Conservation (phyloP, 352 stramenopile genomes). For the Globisporangium orthogonon region DNA sequence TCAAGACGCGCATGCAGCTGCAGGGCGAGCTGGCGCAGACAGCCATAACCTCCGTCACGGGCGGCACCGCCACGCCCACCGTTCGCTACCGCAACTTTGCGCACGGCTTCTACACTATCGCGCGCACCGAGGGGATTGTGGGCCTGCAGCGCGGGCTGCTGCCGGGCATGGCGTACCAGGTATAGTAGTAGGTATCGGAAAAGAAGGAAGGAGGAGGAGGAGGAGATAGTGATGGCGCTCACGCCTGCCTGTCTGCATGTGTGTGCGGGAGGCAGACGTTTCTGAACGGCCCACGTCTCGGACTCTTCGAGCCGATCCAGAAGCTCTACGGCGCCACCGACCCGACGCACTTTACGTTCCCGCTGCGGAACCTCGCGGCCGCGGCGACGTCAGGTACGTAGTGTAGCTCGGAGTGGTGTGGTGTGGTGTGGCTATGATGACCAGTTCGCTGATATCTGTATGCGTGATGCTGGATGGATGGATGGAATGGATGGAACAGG, state of each 20-base stretch:
- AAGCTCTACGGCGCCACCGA: constrained; percentile 76
- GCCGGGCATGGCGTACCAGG: constrained; percentile 77
- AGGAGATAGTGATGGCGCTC: background rate
- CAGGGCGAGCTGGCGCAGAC: constrained; percentile 73
- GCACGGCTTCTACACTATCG: constrained; percentile 84
- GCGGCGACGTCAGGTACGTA: constrained; percentile 56
- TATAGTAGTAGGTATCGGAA: constrained; percentile 2
- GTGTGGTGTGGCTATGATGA: no score
- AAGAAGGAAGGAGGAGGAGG: no score
- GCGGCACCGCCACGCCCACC: constrained; percentile 18
- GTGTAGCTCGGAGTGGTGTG: background rate
- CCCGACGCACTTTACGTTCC: constrained; percentile 62
- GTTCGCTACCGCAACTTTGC: constrained; percentile 80
- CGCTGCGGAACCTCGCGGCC: constrained; percentile 67
- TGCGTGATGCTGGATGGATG: no score
- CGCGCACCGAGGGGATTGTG: constrained; percentile 58
- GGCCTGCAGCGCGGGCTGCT: constrained; percentile 78
- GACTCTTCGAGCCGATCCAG: constrained; percentile 77
- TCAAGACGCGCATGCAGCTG: constrained; percentile 89
- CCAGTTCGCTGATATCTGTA: background rate
- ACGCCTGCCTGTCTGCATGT: background rate
- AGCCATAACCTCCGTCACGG: constrained; percentile 14
- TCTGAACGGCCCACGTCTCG: constrained; percentile 77
- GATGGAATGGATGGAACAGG: constrained; percentile 13
- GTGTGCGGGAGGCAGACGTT: constrained; percentile 25